Conservation (phyloP, 805 yeast genomes). For the Saccharomycopsis capsularis region DNA sequence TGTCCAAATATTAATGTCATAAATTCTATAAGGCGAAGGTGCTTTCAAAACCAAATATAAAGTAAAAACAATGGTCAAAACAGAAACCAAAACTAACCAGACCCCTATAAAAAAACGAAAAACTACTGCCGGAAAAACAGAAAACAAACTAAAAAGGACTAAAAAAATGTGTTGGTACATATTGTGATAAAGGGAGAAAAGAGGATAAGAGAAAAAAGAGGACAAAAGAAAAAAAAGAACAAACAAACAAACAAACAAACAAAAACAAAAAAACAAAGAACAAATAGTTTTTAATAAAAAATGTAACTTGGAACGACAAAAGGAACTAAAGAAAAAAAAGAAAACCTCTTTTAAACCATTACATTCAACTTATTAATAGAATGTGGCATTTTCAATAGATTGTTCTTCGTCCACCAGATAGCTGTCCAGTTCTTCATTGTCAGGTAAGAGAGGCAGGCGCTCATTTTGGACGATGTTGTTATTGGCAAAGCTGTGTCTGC, state of each 20-base stretch:
- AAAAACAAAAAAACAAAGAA: not conserved
- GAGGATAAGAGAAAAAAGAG: no score
- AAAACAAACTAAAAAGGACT: no score
- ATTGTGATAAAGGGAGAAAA: no score
- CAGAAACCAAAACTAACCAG: no score
- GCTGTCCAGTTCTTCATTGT: not conserved
- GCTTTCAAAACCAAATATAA: no score
- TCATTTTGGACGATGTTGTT: not conserved
- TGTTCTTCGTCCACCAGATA: constrained; percentile 10
- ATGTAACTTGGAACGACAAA: not conserved
- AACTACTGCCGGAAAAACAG: no score
- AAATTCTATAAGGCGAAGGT: no score
- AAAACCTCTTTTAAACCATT: no score
- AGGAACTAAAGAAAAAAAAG: not conserved
- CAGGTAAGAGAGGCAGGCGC: not conserved
- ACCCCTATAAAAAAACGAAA: no score
- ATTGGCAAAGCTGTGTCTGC: not conserved
- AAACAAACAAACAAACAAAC: not conserved
- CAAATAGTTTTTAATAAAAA: not conserved
- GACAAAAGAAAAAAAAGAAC: not conserved
- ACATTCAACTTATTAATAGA: not conserved
- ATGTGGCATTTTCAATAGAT: constrained; percentile 10
- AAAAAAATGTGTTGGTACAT: no score
- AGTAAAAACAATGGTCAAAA: no score
- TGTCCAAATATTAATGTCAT: no score